Evolutionary conservation across 768 basidiomycete genomes (phyloP), one percentile per base, ranked within the genome.

Genomic region (Boletus tylopilopsis): DNA sequence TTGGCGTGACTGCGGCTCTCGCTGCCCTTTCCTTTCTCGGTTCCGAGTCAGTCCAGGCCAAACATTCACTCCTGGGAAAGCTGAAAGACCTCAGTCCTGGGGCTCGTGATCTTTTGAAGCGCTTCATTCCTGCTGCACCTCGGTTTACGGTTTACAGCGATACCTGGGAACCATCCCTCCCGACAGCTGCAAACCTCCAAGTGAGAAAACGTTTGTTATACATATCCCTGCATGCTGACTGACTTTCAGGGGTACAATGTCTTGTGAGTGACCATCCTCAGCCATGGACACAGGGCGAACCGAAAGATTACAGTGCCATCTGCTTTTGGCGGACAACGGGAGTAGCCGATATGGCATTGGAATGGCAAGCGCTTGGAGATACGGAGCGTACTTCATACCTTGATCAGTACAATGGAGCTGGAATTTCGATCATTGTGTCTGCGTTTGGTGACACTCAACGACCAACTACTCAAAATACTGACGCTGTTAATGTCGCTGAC

Each of bases 371-470:
- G 24, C 62, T 78, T 3, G 62, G 69, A 4, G 61, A 64, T 6
- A 51, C 51, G 15, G 57, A 75, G 27, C 73, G 79, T 24, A 58
- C 71, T n/a, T 34, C 68, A 6, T 71, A 78, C 56, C 69, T 79
- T 49, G 56, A 73, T 2, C 69, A 76, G 48, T 82, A 82, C 57
- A 68, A 68, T 12, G 71, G 73, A 4, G 79, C 79, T 7, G 80
- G 79, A 21, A 80, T 81, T 59, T 75, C 75, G 42, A 59, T 83
- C 24, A 73, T 82, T 51, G 81, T 82, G 5, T 78, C 78, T 43
- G 71, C 71, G 10, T 81, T 82, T 54, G 77, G 77, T 10, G 68
- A 75, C 8, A 52, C 62, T 0, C 59, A 63, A 27, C 56, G 61
- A 7, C 77, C 77, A 6, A 78, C 76, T 6, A 60, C 72, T 2